Evolutionary conservation across 2,329 filamentous ascomycete genomes (phyloP).

Genomic region (Fusarium aywerte): DNA sequence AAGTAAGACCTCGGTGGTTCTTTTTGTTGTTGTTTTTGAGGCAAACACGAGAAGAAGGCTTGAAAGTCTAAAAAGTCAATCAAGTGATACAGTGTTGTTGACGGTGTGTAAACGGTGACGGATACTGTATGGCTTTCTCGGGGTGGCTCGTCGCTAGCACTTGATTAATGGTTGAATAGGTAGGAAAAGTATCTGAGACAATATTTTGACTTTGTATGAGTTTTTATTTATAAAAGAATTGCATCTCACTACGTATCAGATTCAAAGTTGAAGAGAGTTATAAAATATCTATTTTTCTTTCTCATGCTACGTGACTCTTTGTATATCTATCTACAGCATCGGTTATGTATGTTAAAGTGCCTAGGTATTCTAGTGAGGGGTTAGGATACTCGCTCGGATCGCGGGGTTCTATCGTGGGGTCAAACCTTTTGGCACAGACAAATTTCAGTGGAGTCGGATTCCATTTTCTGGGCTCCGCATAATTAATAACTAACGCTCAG

Average conservation of each 20-base stretch:
- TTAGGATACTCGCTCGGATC: slow-evolving; percentile 9
- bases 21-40: slow-evolving; percentile 4
- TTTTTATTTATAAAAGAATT: background rate
- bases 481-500: background rate
- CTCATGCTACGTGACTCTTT: background rate
- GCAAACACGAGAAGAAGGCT: background rate
- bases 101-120: rapidly evolving
- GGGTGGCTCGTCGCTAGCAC: background rate
- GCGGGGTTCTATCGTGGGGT: slow-evolving; percentile 26
- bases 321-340: background rate
- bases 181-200: background rate
- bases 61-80: background rate
- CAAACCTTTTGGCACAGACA: background rate
- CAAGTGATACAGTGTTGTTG: slow-evolving; percentile 2
- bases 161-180: background rate
- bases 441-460: background rate
- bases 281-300: too few species aligned
- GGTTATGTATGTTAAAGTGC: background rate
- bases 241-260: background rate
- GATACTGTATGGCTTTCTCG: slow-evolving; percentile 14
- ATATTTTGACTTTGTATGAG: background rate
- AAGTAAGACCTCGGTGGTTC: slow-evolving; percentile 18
- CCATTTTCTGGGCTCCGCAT: background rate
- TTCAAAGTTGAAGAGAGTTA: background rate
- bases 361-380: slow-evolving; percentile 14